Conservation (phyloP, 768 basidiomycete genomes). For the Podaxis sp. region DNA sequence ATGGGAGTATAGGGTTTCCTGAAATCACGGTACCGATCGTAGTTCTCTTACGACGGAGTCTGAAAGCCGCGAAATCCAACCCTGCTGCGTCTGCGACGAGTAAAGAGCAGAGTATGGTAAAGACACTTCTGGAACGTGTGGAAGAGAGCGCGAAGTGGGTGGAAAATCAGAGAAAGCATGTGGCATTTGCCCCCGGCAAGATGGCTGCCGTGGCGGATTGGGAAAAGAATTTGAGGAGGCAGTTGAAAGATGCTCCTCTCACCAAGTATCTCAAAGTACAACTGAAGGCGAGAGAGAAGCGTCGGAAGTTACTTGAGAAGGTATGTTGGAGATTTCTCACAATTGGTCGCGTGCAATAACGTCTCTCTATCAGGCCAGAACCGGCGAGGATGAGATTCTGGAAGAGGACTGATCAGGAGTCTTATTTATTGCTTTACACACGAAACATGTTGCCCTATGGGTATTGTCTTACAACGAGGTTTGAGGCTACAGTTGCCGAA, state of each 20-base stretch:
- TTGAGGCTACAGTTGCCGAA: not conserved
- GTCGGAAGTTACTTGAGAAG: constrained; percentile 72
- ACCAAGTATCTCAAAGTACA: constrained; percentile 81
- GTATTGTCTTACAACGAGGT: not conserved
- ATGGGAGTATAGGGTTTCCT: constrained; percentile 90
- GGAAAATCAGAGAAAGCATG: constrained; percentile 63
- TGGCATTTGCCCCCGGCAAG: constrained; percentile 76
- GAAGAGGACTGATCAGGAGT: constrained; percentile 38
- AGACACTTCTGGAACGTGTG: constrained; percentile 80
- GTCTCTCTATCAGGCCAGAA: constrained; percentile 52
- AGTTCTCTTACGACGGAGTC: constrained; percentile 65
- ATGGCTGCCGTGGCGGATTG: constrained; percentile 69
- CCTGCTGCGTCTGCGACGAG: constrained; percentile 25
- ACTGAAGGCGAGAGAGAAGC: constrained; percentile 77
- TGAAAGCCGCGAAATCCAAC: constrained; percentile 60
- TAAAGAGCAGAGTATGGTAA: constrained; percentile 66
- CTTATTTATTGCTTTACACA: not conserved
- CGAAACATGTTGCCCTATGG: not conserved
- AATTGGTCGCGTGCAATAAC: not conserved
- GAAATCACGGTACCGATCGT: constrained; percentile 84
- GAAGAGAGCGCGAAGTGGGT: constrained; percentile 85
- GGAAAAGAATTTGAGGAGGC: constrained; percentile 59
- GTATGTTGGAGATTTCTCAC: constrained; percentile 32
- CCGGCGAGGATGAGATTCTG: constrained; percentile 70
- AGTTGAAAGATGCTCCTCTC: constrained; percentile 72